Conservation (phyloP, 2,329 filamentous ascomycete genomes). For the Aspergillus sp. region DNA sequence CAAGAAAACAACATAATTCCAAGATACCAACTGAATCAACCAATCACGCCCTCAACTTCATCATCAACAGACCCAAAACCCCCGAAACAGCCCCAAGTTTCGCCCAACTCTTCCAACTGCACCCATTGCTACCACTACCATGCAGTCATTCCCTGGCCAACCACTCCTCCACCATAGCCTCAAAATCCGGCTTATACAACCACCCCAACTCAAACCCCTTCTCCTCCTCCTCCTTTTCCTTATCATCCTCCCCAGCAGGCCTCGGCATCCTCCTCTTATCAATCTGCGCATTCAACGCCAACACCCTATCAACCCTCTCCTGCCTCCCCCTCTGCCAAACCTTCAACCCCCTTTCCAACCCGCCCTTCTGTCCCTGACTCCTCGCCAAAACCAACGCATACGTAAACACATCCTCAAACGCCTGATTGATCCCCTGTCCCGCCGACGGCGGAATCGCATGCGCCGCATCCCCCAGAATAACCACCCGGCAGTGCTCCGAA, state of each 20-base stretch:
- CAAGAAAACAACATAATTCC: no score
- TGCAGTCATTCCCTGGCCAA: slow-evolving; percentile 13
- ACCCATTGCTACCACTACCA: neutral
- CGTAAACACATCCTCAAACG: slow-evolving; percentile 56
- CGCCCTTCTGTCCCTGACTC: slow-evolving; percentile 10
- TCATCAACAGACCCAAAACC: neutral
- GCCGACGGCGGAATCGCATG: slow-evolving; percentile 64
- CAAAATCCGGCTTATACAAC: slow-evolving; percentile 47
- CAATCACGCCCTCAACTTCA: no score
- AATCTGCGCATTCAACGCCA: slow-evolving; percentile 53
- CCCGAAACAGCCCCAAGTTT: neutral
- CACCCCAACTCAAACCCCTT: slow-evolving; percentile 44
- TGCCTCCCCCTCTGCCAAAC: slow-evolving; percentile 55
- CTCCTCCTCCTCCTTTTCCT: slow-evolving; percentile 15
- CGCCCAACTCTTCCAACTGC: neutral
- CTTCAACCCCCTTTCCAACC: slow-evolving; percentile 31
- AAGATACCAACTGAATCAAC: no score
- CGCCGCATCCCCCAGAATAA: slow-evolving; percentile 63
- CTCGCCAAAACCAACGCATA: slow-evolving; percentile 46
- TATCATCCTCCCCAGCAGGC: neutral
- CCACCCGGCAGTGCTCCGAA: slow-evolving; percentile 40
- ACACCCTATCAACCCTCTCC: slow-evolving; percentile 50
- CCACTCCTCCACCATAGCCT: slow-evolving; percentile 38
- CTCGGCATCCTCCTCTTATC: slow-evolving; percentile 51
- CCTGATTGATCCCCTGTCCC: slow-evolving; percentile 61